These are phyloP conservation scores for Cladophialophora exuberans DNA, from an alignment of 2,329 filamentous ascomycete species.

Conservation along the genomic window DNA sequence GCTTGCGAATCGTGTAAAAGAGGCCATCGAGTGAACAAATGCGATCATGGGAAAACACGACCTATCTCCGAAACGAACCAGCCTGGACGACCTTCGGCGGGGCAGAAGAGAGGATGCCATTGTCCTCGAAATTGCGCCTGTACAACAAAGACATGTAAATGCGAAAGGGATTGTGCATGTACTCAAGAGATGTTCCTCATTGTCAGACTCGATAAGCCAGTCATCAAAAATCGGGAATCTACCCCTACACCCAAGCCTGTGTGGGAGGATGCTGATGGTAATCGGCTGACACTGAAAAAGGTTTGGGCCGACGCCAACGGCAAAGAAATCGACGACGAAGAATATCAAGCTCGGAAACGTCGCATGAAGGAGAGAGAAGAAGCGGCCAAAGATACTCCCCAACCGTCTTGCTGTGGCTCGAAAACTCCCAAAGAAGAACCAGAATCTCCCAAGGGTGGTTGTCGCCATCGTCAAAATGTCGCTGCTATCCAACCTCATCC, in stretches of 20 bases:
- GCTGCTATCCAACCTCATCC: conserved; percentile 12
- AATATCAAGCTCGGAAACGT: conserved; percentile 25
- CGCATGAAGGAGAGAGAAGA: conserved; percentile 28
- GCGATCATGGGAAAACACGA: conserved; percentile 31
- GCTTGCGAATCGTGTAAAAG: conserved; percentile 33
- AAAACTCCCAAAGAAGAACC: conserved; percentile 20
- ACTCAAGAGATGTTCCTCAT: conserved; percentile 31
- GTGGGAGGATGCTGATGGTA: conserved; percentile 30
- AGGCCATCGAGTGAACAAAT: conserved; percentile 33
- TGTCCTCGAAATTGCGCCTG: conserved; percentile 33
- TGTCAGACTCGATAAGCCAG: conserved; percentile 24
- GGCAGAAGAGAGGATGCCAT: conserved; percentile 31
- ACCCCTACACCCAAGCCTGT: conserved; percentile 28
- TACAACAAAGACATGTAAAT: conserved; percentile 33
- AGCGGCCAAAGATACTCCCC: conserved; percentile 9
- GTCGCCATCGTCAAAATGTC: conserved; percentile 30
- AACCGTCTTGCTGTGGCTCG: conserved; percentile 24
- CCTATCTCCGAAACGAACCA: conserved; percentile 31
- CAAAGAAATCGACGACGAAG: conserved; percentile 26
- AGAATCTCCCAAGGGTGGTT: conserved; percentile 21
- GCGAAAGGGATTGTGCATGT: conserved; percentile 29
- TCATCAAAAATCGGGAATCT: conserved; percentile 21
- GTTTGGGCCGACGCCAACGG: conserved; percentile 33
- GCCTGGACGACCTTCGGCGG: conserved; percentile 31
- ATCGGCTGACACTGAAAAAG: conserved; percentile 29